Base-by-base conservation (phyloP, 2,329 filamentous ascomycete species). In the Thermothelomyces thermophilus region DNA sequence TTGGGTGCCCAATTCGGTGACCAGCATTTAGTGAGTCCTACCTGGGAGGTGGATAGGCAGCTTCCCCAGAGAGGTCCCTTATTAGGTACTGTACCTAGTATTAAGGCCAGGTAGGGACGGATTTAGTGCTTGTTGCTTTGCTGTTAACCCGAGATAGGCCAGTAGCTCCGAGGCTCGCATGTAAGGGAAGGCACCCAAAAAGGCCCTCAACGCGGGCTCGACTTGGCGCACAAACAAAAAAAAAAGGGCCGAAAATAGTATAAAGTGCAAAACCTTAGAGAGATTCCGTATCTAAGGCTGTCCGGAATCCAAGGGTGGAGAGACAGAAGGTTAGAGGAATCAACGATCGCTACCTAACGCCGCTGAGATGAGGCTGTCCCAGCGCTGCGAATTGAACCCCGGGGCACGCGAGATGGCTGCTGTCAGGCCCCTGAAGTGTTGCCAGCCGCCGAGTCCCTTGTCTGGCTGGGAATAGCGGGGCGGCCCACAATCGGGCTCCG, bases 281-380 rank as follows among this genome's bases (percentile, higher is more conserved):
- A n/a, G n/a, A n/a, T n/a, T n/a, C n/a, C n/a, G n/a, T n/a, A n/a
- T n/a, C n/a, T n/a, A n/a, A n/a, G n/a, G n/a, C n/a, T n/a, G n/a
- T n/a, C n/a, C n/a, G n/a, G n/a, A n/a, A n/a, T n/a, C n/a, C n/a
- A n/a, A n/a, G n/a, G n/a, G n/a, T n/a, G n/a, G n/a, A n/a, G n/a
- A n/a, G n/a, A n/a, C n/a, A n/a, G n/a, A 26, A 13, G 11, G 30
- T 31, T 31, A 9, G 30, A 31, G 8, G 30, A 3, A 31, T 39
- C 24, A 26, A 37, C 16, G 19, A 37, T 17, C 9, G 20, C 11
- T 11, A 7, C 14, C 13, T 9, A 26, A 24, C 14, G 37, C 22
- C 3, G 22, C 37, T 17, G 44, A 51, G 49, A 40, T 51, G 49
- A 47, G 35, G 34, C 43, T 20, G n/a, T 16, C 26, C 31, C 24